Base-by-base conservation (phyloP, 257 asterid species). In the Solanum microdontum region DNA sequence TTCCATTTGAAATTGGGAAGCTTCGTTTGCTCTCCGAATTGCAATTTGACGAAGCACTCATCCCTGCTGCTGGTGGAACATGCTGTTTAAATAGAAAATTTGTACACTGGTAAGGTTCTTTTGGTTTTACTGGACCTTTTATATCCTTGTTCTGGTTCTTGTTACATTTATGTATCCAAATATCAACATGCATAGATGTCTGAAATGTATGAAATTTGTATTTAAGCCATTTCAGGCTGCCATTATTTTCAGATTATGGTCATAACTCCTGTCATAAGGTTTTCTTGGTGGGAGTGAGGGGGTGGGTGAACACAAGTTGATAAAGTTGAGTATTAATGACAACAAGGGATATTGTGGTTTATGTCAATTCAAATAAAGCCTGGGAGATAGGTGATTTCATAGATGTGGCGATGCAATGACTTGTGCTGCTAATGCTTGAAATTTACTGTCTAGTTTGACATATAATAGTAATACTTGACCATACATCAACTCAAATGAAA, bases 81-180 rank as follows among this genome's bases (percentile, higher is more conserved):
- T 92, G 94, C 85, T 92, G 95, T 26, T 45, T 89, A 19, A 96
- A 92, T 89, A 92, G 99, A 93, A 97, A 96, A 92, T 87, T 96
- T 76, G 98, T 93, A 30, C 93, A 91, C 87, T 91, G 99, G 99
- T 96, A 90, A 90, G 88, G 51, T 83, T 86, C 17, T 76, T 88
- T 21, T 79, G 14, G 37, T 26, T 84, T 60, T 72, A 30, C 68
- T 40, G 85, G 40, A 58, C 83, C 60, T 30, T 13, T 43, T n/a
- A 34, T 48, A 64, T 45, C 7, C 48, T 6, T 36, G 19, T 84
- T 84, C 33, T 37, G 28, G 28, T 66, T 21, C 84, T 79, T 45
- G 26, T 62, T 79, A 26, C 66, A 79, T 45, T 8, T 19, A 43
- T 79, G 5, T 24, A 15, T 43, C 84, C 84, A 43, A 79, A 79